Evolutionary conservation across 306 rosid genomes (phyloP), one percentile per base, ranked within the genome.

Genomic region (Acacia melanoxylon): DNA sequence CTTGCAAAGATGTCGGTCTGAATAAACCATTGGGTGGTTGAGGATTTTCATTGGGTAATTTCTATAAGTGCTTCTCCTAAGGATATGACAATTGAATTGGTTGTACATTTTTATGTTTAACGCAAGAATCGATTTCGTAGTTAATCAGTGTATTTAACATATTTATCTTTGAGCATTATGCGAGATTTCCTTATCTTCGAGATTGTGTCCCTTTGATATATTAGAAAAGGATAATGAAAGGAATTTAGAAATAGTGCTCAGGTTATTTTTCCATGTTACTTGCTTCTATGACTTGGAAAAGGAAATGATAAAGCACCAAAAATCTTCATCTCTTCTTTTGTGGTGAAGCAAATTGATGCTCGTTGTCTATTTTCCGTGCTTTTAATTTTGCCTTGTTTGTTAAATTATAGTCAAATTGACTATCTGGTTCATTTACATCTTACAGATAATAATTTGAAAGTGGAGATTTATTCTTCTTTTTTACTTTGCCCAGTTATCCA

Each of bases 401-500:
- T 74, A 44, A 20, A 17, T 19, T 20, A 20, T 54, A 27, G 25
- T 54, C n/a, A 54, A 7, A 42, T 44, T 72, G 8, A 74, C 33
- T 35, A 25, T 76, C 59, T 46, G 8, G 16, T 46, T 72, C 52
- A 45, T 15, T 72, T 42, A 5, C 2, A 10, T 61, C 65, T 8
- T 24, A 10, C 56, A 15, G 33, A 63, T 44, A 3, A 41, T 44
- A 14, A 22, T 40, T 58, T 56, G 13, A 37, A 7, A 6, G 13
- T 37, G 58, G 20, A 33, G 9, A 5, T 61, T 76, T 16, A 15
- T 16, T 61, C 25, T 25, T 76, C 25, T 22, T 80, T 71, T 10
- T 80, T 6, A 19, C 19, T 5, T 45, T 61, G 33, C 41, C 2
- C 83, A 92, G 97, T 88, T 92, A 89, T 85, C 87, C 97, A 17